phyloP scores from a whole-genome alignment of 176 grass and related monocot species.

The Phyllostachys edulis region DNA sequence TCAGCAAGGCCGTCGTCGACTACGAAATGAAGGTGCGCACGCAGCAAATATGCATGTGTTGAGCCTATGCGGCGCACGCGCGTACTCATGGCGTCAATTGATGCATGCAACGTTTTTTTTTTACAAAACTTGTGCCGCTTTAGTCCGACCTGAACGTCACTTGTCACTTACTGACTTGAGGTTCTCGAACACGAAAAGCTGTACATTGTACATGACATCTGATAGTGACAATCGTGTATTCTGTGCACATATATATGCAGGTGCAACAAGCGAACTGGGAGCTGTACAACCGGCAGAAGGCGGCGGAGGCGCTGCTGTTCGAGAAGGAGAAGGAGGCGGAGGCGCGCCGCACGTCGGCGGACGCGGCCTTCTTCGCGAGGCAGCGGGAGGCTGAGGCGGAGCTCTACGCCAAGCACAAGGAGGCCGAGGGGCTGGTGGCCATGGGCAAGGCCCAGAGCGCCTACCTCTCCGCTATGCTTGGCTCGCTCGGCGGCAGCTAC shows the following conservation, averaged over 20 bases:
- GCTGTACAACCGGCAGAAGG: constrained; percentile 71
- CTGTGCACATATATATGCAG: not conserved
- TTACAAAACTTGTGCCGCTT: too few relatives aligned
- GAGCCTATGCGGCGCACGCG: too few relatives aligned
- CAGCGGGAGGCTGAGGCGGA: constrained; percentile 52
- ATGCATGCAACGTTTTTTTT: too few relatives aligned
- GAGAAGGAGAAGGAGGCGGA: constrained; percentile 61
- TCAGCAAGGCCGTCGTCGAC: constrained; percentile 51
- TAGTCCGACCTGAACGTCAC: too few relatives aligned
- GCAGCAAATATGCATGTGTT: too few relatives aligned
- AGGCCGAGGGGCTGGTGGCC: constrained; percentile 53
- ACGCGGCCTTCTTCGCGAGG: constrained; percentile 55
- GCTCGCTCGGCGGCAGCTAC: constrained; percentile 65
- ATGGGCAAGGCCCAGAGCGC: constrained; percentile 58
- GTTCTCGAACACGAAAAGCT: too few relatives aligned
- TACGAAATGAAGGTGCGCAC: too few relatives aligned
- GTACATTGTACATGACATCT: too few relatives aligned
- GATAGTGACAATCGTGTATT: too few relatives aligned
- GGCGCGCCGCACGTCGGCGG: constrained; percentile 27
- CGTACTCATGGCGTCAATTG: too few relatives aligned
- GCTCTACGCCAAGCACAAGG: constrained; percentile 72
- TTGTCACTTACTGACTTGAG: too few relatives aligned
- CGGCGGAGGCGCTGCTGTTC: constrained; percentile 58
- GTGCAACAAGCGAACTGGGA: constrained; percentile 71
- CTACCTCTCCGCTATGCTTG: constrained; percentile 58